These are phyloP conservation scores for Esteya vermicola DNA, from an alignment of 2,329 filamentous ascomycete species.

Conservation along the genomic window DNA sequence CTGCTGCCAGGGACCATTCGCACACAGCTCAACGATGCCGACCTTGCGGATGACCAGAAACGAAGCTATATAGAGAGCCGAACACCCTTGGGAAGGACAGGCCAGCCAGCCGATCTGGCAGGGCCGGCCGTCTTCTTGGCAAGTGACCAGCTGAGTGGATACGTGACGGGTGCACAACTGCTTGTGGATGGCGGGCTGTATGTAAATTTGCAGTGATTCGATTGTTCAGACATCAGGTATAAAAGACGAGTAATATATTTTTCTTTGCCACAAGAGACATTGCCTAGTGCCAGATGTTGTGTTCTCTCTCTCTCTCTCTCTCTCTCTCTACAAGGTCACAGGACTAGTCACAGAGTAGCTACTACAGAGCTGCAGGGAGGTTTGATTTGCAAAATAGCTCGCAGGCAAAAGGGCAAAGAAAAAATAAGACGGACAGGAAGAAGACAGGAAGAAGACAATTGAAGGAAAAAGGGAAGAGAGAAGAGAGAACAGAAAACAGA, in stretches of 20 bases:
- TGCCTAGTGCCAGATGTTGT: too few species aligned
- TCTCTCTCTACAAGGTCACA: too few species aligned
- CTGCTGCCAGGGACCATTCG: constrained; percentile 55
- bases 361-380: too few species aligned
- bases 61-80: constrained; percentile 50
- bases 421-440: neutral
- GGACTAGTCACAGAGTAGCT: too few species aligned
- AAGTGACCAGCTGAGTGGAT: constrained; percentile 47
- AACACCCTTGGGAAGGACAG: constrained; percentile 50
- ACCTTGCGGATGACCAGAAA: constrained; percentile 51
- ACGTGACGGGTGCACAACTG: constrained; percentile 54
- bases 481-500: too few species aligned
- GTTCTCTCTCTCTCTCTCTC: too few species aligned
- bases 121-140: constrained; percentile 61
- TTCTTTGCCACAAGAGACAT: too few species aligned
- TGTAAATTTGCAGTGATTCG: constrained; percentile 57
- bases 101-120: constrained; percentile 47
- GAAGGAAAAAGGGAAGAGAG: neutral
- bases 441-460: neutral
- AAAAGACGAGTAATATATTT: too few species aligned
- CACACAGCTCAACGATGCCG: constrained; percentile 56
- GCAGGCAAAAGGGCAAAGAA: too few species aligned
- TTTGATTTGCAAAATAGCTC: too few species aligned
- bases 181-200: constrained; percentile 62
- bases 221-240: too few species aligned